phyloP scores from a whole-genome alignment of 495 filamentous ascomycete species.

The Xylaria palmicola region DNA sequence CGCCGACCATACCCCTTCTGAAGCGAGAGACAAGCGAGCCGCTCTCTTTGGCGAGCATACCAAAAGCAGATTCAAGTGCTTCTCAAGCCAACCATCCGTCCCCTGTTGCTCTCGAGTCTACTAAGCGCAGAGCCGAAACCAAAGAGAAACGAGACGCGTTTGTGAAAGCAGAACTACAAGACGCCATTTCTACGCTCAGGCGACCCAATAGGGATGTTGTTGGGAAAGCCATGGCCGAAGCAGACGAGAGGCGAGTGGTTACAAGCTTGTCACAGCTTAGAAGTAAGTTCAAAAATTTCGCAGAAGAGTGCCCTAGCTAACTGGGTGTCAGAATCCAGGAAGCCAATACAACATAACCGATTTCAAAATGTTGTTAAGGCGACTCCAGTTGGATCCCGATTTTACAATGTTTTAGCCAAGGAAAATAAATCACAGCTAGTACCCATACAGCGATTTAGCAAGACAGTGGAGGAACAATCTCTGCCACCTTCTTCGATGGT shows the following conservation, averaged over 20 bases:
- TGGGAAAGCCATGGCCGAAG: slow-evolving; percentile 68
- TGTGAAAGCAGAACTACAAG: slow-evolving; percentile 76
- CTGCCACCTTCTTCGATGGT: slow-evolving; percentile 22
- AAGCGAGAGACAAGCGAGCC: slow-evolving; percentile 67
- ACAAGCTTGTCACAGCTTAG: slow-evolving; percentile 37
- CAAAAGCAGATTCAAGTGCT: slow-evolving; percentile 37
- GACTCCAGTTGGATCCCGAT: slow-evolving; percentile 64
- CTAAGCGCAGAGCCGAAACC: slow-evolving; percentile 44
- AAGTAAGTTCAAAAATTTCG: slow-evolving; percentile 32
- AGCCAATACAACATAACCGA: slow-evolving; percentile 57
- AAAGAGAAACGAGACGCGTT: slow-evolving; percentile 73
- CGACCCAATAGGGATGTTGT: slow-evolving; percentile 84
- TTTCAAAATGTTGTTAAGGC: slow-evolving; percentile 68
- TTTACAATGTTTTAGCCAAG: slow-evolving; percentile 42
- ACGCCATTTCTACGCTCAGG: slow-evolving; percentile 78
- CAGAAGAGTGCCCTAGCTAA: slow-evolving; percentile 24
- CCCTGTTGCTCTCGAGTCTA: background rate
- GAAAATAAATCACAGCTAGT: slow-evolving; percentile 8
- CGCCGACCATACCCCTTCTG: slow-evolving; percentile 52
- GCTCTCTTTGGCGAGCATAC: slow-evolving; percentile 50
- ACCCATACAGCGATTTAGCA: slow-evolving; percentile 12
- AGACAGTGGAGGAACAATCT: slow-evolving; percentile 22
- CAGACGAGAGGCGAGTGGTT: slow-evolving; percentile 59
- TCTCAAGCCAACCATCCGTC: slow-evolving; percentile 36
- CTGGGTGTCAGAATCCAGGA: slow-evolving; percentile 56